A percentile compares a stretch with the other conserved stretches of the same genome.
phyloP scores from a whole-genome alignment of 2,329 filamentous ascomycete species.

The Periconia sp. region DNA sequence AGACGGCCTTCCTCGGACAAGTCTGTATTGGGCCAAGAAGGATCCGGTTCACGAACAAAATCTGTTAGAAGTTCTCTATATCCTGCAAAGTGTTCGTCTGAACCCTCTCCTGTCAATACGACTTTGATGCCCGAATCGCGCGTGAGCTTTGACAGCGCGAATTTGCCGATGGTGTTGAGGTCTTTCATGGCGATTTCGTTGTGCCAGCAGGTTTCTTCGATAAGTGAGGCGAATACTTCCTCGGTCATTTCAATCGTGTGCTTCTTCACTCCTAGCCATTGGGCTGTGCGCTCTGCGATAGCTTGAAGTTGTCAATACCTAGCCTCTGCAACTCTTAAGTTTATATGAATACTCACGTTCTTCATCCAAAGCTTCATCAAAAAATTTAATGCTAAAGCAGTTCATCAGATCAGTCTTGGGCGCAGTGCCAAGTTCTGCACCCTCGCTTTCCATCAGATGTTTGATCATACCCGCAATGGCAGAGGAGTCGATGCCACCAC shows the following conservation, averaged over 20 bases:
- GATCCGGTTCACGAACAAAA: conserved; percentile 57
- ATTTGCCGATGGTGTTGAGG: conserved; percentile 60
- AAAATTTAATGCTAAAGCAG: conserved; percentile 62
- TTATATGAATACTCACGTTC: conserved; percentile 26
- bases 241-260: conserved; percentile 48
- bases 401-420: conserved; percentile 33
- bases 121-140: conserved; percentile 58
- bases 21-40: conserved; percentile 12
- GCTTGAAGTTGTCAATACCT: too few relatives aligned
- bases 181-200: conserved; percentile 56
- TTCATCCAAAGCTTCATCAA: conserved; percentile 51
- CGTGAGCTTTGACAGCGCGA: conserved; percentile 55
- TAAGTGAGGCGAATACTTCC: conserved; percentile 48
- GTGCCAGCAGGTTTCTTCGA: conserved; percentile 55
- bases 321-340: conserved; percentile 55
- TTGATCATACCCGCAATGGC: conserved; percentile 63
- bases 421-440: conserved; percentile 53
- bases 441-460: conserved; percentile 51
- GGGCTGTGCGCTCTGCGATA: conserved; percentile 56
- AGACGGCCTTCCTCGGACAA: conserved; percentile 21
- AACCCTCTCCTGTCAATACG: conserved; percentile 60
- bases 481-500: conserved; percentile 65
- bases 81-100: conserved; percentile 63
- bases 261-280: conserved; percentile 56
- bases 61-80: conserved; percentile 57